These are phyloP conservation scores for Panicum hallii DNA, from an alignment of 202 grass and related monocot species.

Conservation along the genomic window DNA sequence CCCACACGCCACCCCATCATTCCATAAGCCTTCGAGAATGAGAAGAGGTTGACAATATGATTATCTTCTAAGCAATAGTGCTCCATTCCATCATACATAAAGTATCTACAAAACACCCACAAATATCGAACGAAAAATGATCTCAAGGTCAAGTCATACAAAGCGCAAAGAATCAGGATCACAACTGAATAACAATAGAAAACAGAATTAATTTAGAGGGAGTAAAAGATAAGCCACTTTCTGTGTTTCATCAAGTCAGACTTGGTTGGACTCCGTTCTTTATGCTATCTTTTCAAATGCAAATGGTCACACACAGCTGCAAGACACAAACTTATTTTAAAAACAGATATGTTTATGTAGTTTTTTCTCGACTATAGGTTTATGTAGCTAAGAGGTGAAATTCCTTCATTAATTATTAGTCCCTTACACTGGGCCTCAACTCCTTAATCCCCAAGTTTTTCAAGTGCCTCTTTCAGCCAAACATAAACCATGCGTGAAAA, in stretches of 20 bases:
- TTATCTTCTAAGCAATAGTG: slow-evolving; percentile 91
- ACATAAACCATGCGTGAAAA: slow-evolving; percentile 5
- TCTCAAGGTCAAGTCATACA: slow-evolving; percentile 23
- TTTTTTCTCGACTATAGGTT: no score
- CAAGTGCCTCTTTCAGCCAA: background rate
- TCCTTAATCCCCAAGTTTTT: background rate
- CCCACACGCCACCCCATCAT: slow-evolving; percentile 99
- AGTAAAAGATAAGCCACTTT: background rate
- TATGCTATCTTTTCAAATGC: slow-evolving; percentile 7
- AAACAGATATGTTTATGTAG: slow-evolving; percentile 4
- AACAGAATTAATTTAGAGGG: slow-evolving; percentile 1
- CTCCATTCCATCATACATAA: slow-evolving; percentile 96
- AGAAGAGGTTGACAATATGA: slow-evolving; percentile 97
- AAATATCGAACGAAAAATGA: slow-evolving; percentile 4
- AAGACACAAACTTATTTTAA: background rate
- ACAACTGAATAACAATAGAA: slow-evolving; percentile 6
- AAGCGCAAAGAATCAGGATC: background rate
- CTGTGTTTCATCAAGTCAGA: slow-evolving; percentile 10
- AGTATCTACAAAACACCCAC: slow-evolving; percentile 70
- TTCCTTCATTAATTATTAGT: background rate
- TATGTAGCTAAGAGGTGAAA: background rate
- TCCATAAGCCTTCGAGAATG: slow-evolving; percentile 98
- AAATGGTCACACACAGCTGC: background rate
- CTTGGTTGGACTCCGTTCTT: slow-evolving; percentile 29
- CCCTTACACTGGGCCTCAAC: background rate